Conservation (phyloP, 2,329 filamentous ascomycete species). For the Aureobasidium zeae region DNA sequence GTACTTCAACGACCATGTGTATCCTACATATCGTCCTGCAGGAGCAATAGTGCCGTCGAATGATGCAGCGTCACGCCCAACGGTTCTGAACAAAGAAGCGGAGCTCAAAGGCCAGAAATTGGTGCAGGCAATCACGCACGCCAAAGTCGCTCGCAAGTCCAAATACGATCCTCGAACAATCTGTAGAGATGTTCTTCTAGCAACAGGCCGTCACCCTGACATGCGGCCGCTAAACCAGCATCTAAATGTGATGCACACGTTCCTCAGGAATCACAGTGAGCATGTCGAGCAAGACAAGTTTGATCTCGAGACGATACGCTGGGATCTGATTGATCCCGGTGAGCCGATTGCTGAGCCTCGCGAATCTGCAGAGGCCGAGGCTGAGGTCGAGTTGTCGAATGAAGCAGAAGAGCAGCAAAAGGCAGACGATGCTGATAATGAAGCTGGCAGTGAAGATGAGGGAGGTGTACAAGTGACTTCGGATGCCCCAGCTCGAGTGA, state of each 20-base stretch:
- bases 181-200: slow-evolving; percentile 53
- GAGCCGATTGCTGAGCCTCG: slow-evolving; percentile 26
- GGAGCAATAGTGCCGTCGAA: not conserved
- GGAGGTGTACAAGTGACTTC: slow-evolving; percentile 5
- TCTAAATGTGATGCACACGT: slow-evolving; percentile 37
- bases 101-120: slow-evolving; percentile 27
- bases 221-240: slow-evolving; percentile 52
- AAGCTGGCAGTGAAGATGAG: slow-evolving; percentile 22
- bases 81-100: not conserved
- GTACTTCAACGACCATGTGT: slow-evolving; percentile 5
- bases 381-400: slow-evolving; percentile 21
- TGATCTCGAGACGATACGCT: slow-evolving; percentile 50
- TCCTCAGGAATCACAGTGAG: slow-evolving; percentile 27
- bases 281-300: slow-evolving; percentile 34
- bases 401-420: slow-evolving; percentile 26
- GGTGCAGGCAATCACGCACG: slow-evolving; percentile 39
- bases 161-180: slow-evolving; percentile 54
- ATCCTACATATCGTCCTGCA: not conserved
- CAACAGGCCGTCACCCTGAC: slow-evolving; percentile 51
- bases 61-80: not conserved
- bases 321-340: slow-evolving; percentile 53
- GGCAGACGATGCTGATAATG: slow-evolving; percentile 29
- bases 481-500: not conserved
- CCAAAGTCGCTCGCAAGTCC: slow-evolving; percentile 39
- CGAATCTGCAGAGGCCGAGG: slow-evolving; percentile 24